Conservation (phyloP, 371 early-diverging fungal genomes). For the Mortierella sp. region DNA sequence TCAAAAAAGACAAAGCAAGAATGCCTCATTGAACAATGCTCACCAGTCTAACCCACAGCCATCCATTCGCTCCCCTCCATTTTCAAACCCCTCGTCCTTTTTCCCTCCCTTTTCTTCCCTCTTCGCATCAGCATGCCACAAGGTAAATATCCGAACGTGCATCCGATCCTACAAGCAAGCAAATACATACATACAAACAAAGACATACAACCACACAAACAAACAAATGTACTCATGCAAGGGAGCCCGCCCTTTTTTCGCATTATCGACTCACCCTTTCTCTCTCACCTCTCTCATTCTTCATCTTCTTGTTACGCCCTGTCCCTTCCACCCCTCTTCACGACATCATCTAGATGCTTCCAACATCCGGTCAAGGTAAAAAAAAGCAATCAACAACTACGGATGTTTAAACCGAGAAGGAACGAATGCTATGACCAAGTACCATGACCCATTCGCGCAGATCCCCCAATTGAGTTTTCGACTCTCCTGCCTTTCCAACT, state of each 20-base stretch:
- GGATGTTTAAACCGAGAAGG: neutral
- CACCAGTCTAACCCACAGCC: neutral
- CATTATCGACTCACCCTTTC: neutral
- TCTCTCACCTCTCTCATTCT: neutral
- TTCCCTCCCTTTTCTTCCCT: neutral
- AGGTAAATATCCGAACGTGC: conserved; percentile 23
- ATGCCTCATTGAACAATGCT: neutral
- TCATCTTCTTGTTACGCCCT: neutral
- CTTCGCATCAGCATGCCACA: conserved; percentile 19
- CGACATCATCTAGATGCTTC: neutral
- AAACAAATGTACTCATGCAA: neutral
- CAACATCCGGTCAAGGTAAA: conserved; percentile 10
- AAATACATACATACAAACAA: neutral
- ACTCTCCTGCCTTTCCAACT: neutral
- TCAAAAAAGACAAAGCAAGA: too few relatives aligned
- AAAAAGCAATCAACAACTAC: neutral
- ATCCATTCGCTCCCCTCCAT: neutral
- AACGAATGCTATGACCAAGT: neutral
- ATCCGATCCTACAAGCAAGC: neutral
- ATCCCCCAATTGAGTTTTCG: neutral
- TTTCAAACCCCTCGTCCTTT: neutral
- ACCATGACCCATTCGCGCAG: neutral
- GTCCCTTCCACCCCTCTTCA: neutral
- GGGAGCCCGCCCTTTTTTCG: neutral
- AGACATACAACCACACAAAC: neutral